These are phyloP conservation scores for Leptographium galeiforme DNA, from an alignment of 2,329 filamentous ascomycete species.

Conservation along the genomic window DNA sequence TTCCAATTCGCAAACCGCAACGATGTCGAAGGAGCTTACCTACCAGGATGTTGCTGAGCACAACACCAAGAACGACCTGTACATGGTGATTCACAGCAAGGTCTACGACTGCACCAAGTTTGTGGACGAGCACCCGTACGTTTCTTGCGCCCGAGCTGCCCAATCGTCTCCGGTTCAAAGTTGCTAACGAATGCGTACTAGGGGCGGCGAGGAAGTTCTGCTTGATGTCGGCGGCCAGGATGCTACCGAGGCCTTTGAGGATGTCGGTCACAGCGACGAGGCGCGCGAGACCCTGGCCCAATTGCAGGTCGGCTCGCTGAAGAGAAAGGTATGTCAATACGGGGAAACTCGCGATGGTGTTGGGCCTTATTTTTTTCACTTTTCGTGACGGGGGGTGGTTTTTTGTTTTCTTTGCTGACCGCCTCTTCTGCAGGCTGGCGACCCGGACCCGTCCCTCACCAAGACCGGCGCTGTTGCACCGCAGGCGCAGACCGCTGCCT, in stretches of 20 bases:
- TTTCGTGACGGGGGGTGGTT: too few relatives aligned
- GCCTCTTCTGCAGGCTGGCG: constrained; percentile 44
- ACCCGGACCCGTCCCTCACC: constrained; percentile 57
- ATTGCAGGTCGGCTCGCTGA: constrained; percentile 61
- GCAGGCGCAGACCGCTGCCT: constrained; percentile 31
- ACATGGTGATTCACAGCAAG: constrained; percentile 87
- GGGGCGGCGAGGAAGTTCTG: constrained; percentile 95
- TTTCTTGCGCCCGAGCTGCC: constrained; percentile 1
- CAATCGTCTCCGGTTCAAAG: background rate
- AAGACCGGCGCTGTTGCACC: constrained; percentile 33
- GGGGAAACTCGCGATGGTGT: too few relatives aligned
- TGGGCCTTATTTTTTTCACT: background rate
- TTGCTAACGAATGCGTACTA: constrained; percentile 22
- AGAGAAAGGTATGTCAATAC: constrained; percentile 54
- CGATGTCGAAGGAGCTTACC: constrained; percentile 46
- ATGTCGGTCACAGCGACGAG: constrained; percentile 98
- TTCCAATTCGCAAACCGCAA: constrained; percentile 11
- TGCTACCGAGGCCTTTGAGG: constrained; percentile 94
- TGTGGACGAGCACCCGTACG: constrained; percentile 89
- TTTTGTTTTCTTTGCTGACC: background rate
- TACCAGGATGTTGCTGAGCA: constrained; percentile 73
- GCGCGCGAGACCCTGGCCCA: constrained; percentile 83
- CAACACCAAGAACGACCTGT: constrained; percentile 89
- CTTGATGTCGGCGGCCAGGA: constrained; percentile 94
- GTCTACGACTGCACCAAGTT: constrained; percentile 85